Conservation (phyloP, 495 filamentous ascomycete genomes). For the Penicillium lagena region DNA sequence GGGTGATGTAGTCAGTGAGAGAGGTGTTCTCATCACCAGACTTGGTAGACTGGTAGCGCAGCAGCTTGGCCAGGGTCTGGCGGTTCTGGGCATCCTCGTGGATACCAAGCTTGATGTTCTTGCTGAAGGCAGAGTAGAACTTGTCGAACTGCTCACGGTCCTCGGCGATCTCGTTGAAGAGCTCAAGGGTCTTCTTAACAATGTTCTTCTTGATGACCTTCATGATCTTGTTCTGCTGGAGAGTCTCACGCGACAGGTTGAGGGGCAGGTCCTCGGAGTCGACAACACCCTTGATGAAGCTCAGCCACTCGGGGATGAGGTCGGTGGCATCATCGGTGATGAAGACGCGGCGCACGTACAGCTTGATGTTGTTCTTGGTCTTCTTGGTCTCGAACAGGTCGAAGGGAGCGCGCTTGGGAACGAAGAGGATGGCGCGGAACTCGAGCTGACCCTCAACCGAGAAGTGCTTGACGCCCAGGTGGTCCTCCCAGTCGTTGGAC, state of each 20-base stretch:
- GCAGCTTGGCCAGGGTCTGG: constrained; percentile 86
- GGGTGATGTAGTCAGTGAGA: constrained; percentile 91
- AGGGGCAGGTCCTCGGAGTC: constrained; percentile 98
- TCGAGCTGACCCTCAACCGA: constrained; percentile 99
- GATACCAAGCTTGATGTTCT: constrained; percentile 99
- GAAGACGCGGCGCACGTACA: constrained; percentile 99
- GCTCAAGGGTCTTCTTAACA: constrained; percentile 99
- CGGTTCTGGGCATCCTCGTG: constrained; percentile 99
- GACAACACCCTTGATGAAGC: constrained; percentile 99
- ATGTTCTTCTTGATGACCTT: constrained; percentile 99
- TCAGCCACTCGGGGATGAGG: constrained; percentile 97
- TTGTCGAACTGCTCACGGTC: constrained; percentile 99
- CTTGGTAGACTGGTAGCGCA: constrained; percentile 98
- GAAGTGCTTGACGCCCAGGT: constrained; percentile 99
- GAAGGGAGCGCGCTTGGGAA: constrained; percentile 98
- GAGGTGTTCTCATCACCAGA: constrained; percentile 94
- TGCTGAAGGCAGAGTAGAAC: constrained; percentile 98
- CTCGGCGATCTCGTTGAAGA: constrained; percentile 97
- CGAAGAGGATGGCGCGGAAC: constrained; percentile 99
- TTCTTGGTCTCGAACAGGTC: constrained; percentile 99
- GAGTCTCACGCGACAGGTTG: constrained; percentile 98
- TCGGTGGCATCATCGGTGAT: constrained; percentile 99
- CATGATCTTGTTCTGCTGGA: constrained; percentile 99
- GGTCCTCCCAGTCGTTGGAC: constrained; percentile 98
- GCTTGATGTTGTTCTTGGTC: constrained; percentile 99